These are phyloP conservation scores for Forsythia suspensa DNA, from an alignment of 257 asterid species.

Conservation along the genomic window DNA sequence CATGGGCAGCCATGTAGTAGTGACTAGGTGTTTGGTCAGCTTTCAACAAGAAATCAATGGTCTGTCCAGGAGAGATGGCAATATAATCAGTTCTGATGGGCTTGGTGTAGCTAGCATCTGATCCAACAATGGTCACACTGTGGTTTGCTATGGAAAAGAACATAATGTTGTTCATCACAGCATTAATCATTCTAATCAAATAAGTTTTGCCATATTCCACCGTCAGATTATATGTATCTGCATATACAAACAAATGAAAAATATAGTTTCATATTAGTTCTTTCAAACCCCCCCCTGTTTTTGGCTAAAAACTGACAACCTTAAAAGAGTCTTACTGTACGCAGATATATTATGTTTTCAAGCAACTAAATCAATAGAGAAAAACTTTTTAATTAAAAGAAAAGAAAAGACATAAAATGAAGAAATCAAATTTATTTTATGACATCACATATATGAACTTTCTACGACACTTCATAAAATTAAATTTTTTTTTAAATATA, in stretches of 20 bases:
- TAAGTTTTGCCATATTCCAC: conserved; percentile 51
- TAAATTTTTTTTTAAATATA: no score
- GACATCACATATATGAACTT: no score
- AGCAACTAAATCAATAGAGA: no score
- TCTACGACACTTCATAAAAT: no score
- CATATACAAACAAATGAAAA: not conserved
- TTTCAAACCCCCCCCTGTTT: no score
- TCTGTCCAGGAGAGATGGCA: conserved; percentile 59
- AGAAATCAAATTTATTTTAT: no score
- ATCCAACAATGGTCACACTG: conserved; percentile 49
- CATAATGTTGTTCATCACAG: conserved; percentile 58
- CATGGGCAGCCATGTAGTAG: conserved; percentile 61
- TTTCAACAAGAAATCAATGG: conserved; percentile 46
- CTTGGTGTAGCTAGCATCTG: conserved; percentile 56
- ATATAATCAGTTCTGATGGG: conserved; percentile 40
- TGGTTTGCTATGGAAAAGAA: conserved; percentile 58
- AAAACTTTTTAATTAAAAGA: no score
- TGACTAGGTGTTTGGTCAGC: conserved; percentile 53
- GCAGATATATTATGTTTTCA: no score
- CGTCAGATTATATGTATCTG: conserved; percentile 47
- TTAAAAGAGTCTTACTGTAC: no score
- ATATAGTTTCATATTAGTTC: not conserved
- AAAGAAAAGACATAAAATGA: no score
- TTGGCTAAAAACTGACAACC: no score
- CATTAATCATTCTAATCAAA: conserved; percentile 50